phyloP scores from a whole-genome alignment of 495 filamentous ascomycete genomes.

The Pyrenula aspistea region DNA sequence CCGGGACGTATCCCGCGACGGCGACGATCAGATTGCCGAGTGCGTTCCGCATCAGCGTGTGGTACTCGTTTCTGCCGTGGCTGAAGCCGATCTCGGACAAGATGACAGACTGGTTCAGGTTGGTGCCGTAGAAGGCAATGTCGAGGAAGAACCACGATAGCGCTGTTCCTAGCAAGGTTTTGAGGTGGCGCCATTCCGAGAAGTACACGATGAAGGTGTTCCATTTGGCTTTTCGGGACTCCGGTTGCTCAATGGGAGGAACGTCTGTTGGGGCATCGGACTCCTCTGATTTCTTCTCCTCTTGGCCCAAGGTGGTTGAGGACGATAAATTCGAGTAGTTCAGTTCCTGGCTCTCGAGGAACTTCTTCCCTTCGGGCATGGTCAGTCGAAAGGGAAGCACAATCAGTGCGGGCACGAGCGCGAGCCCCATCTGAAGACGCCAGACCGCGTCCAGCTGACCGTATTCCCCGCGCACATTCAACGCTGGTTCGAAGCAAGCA shows the following conservation, averaged over 20 bases:
- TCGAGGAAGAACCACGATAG: slow-evolving; percentile 17
- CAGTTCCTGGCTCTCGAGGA: slow-evolving; percentile 8
- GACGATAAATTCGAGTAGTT: slow-evolving; percentile 3
- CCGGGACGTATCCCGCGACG: slow-evolving; percentile 21
- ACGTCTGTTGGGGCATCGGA: slow-evolving; percentile 5
- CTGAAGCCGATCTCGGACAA: slow-evolving; percentile 19
- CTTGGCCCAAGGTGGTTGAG: slow-evolving; percentile 1
- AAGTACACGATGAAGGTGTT: slow-evolving; percentile 14
- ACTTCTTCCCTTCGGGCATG: slow-evolving; percentile 14
- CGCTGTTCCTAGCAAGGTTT: slow-evolving; percentile 8
- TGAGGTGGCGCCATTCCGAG: slow-evolving; percentile 11
- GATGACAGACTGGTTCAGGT: slow-evolving; percentile 26
- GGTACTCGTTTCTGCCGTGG: slow-evolving; percentile 17
- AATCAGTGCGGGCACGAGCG: slow-evolving; percentile 8
- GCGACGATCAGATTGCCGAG: slow-evolving; percentile 24
- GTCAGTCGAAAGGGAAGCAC: slow-evolving; percentile 11
- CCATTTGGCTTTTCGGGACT: slow-evolving; percentile 4
- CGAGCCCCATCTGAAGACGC: slow-evolving; percentile 14
- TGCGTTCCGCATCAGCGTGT: slow-evolving; percentile 18
- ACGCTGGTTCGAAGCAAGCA: too few species aligned
- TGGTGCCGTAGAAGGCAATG: slow-evolving; percentile 26
- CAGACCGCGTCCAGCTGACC: slow-evolving; percentile 10
- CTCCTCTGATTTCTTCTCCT: slow-evolving; percentile 5
- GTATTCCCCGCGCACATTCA: too few species aligned
- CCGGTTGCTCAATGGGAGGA: slow-evolving; percentile 2